Evolutionary conservation across 345 rosid genomes (phyloP).

Genomic region (Geranium brycei): DNA sequence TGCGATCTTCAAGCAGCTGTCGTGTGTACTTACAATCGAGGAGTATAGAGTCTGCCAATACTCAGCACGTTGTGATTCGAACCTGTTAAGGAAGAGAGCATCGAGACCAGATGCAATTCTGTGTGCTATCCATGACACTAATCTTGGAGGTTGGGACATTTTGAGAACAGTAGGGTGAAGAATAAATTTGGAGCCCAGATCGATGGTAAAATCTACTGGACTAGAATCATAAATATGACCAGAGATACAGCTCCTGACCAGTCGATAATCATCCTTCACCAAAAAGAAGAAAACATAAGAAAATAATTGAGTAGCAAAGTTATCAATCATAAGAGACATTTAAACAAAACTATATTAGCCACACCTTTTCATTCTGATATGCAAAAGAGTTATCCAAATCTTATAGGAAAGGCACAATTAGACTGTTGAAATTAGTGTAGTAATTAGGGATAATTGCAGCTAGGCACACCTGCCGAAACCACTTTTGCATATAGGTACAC

Average conservation of each 20-base stretch:
- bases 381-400: background rate
- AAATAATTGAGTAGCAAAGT: background rate
- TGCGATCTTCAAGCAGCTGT: background rate
- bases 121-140: slow-evolving; percentile 60
- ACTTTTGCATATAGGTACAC: no score
- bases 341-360: background rate
- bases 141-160: slow-evolving; percentile 59
- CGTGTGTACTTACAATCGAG: slow-evolving; percentile 50
- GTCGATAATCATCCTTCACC: slow-evolving; percentile 51
- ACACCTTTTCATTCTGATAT: background rate
- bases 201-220: slow-evolving; percentile 85
- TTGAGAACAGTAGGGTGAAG: slow-evolving; percentile 69
- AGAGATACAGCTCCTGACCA: slow-evolving; percentile 60
- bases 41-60: slow-evolving; percentile 92
- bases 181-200: slow-evolving; percentile 52
- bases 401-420: background rate
- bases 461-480: no score
- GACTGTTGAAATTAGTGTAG: background rate
- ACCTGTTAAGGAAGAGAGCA: slow-evolving; percentile 66
- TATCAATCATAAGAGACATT: background rate
- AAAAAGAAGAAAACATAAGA: background rate
- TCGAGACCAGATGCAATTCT: slow-evolving; percentile 66
- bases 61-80: slow-evolving; percentile 83
- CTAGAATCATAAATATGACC: slow-evolving; percentile 75
- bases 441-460: no score